Percentiles rank a stretch among this genome's conserved stretches.
phyloP scores from a whole-genome alignment of 805 yeast species.

The Candida morakotiae region DNA sequence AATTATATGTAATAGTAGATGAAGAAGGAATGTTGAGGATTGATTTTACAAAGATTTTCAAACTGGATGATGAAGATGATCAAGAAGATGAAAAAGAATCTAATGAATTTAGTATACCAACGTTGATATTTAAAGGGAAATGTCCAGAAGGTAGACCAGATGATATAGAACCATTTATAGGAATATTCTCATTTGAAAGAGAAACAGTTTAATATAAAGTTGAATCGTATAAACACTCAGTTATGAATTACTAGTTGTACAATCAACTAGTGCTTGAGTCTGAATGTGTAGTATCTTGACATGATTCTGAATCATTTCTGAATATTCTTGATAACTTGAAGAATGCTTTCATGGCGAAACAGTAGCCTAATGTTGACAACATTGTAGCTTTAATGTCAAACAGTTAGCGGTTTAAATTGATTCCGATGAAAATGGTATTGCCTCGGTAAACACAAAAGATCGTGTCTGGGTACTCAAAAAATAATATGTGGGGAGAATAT shows the following conservation, averaged over 20 bases:
- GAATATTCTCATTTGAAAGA: slow-evolving; percentile 49
- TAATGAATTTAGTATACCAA: slow-evolving; percentile 41
- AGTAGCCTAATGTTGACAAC: no score
- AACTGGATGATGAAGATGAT: slow-evolving; percentile 2
- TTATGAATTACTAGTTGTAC: no score
- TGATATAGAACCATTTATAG: slow-evolving; percentile 49
- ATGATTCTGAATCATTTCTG: no score
- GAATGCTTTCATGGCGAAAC: no score
- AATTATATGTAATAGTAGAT: slow-evolving; percentile 46
- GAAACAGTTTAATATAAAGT: slow-evolving; percentile 15
- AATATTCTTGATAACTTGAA: no score
- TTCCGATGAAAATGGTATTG: neutral
- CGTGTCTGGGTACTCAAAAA: neutral
- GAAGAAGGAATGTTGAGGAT: slow-evolving; percentile 44
- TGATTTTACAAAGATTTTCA: slow-evolving; percentile 47
- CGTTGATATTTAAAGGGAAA: slow-evolving; percentile 46
- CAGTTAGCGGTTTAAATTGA: no score
- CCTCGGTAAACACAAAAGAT: neutral
- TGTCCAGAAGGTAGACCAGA: slow-evolving; percentile 54
- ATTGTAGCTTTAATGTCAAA: no score
- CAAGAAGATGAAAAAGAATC: slow-evolving; percentile 2
- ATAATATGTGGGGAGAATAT: neutral
- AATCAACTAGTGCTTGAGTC: no score
- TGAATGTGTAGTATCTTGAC: no score
- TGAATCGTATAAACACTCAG: no score